Conservation (phyloP, 78 protist species). For the Andalucia godoyi region DNA sequence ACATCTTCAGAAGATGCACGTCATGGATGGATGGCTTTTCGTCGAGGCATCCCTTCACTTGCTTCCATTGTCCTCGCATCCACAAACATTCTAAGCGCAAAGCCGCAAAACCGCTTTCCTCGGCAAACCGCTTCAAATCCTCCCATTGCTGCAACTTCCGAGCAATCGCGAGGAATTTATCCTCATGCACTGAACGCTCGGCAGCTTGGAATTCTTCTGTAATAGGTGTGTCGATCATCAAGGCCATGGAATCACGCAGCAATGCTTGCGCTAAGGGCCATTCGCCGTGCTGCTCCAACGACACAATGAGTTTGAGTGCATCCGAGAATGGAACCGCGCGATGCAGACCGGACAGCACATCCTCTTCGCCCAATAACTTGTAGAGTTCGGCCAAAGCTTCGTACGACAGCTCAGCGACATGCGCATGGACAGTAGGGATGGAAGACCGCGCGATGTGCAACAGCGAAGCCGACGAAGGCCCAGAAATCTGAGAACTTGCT, state of each 20-base stretch:
- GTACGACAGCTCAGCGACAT: neutral
- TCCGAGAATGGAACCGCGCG: conserved; percentile 8
- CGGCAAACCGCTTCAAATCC: neutral
- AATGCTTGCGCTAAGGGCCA: conserved; percentile 38
- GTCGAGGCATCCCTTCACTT: neutral
- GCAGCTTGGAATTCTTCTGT: too few relatives aligned
- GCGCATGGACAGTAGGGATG: neutral
- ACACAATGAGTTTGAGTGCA: conserved; percentile 26
- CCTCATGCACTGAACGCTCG: too few relatives aligned
- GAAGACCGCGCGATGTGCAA: too few relatives aligned
- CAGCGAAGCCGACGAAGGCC: too few relatives aligned
- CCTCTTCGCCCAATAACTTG: conserved; percentile 21
- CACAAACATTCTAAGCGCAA: neutral
- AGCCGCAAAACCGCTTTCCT: neutral
- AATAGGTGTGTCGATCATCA: too few relatives aligned
- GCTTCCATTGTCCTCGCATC: neutral
- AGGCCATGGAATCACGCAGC: too few relatives aligned
- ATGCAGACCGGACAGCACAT: conserved; percentile 20
- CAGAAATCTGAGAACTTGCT: too few relatives aligned
- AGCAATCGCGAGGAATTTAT: neutral
- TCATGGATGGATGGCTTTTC: conserved; percentile 1
- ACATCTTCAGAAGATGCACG: neutral
- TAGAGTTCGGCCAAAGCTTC: neutral
- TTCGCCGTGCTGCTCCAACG: conserved; percentile 27
- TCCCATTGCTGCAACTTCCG: conserved; percentile 1